These are phyloP conservation scores for Circinella minor DNA, from an alignment of 371 early-diverging fungal species.

Conservation along the genomic window DNA sequence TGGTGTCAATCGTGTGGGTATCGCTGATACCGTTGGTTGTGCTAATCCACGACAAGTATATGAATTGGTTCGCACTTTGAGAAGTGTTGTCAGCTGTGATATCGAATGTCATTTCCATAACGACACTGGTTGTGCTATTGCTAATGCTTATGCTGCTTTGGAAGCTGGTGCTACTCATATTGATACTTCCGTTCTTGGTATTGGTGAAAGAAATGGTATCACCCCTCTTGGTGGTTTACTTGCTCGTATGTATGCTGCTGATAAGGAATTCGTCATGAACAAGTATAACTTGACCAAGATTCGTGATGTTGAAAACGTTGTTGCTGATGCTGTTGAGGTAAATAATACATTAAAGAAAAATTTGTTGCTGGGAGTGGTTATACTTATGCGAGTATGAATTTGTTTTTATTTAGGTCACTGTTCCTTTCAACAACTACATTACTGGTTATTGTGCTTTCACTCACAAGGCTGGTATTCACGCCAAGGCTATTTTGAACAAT, in stretches of 20 bases:
- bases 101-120: slow-evolving; percentile 98
- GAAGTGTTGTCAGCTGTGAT: slow-evolving; percentile 92
- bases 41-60: slow-evolving; percentile 96
- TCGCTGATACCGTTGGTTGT: slow-evolving; percentile 98
- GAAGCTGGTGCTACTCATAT: slow-evolving; percentile 97
- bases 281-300: slow-evolving; percentile 91
- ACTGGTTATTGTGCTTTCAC: slow-evolving; percentile 97
- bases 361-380: neutral
- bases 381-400: neutral
- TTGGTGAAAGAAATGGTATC: slow-evolving; percentile 97
- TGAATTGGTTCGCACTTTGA: slow-evolving; percentile 90
- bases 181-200: slow-evolving; percentile 94
- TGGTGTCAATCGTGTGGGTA: slow-evolving; percentile 95
- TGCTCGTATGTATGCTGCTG: slow-evolving; percentile 93
- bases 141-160: slow-evolving; percentile 92
- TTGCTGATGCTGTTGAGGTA: slow-evolving; percentile 91
- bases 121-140: slow-evolving; percentile 96
- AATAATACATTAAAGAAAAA: neutral
- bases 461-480: slow-evolving; percentile 98
- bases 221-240: slow-evolving; percentile 91
- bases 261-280: slow-evolving; percentile 82
- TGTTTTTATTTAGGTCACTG: slow-evolving; percentile 45
- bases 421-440: slow-evolving; percentile 98
- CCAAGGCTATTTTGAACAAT: slow-evolving; percentile 97
- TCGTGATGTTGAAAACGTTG: slow-evolving; percentile 91